A percentile compares a stretch with the other conserved stretches of the same genome.
Conservation (phyloP, 2,329 filamentous ascomycete genomes). For the Trichoderma koningiopsis region DNA sequence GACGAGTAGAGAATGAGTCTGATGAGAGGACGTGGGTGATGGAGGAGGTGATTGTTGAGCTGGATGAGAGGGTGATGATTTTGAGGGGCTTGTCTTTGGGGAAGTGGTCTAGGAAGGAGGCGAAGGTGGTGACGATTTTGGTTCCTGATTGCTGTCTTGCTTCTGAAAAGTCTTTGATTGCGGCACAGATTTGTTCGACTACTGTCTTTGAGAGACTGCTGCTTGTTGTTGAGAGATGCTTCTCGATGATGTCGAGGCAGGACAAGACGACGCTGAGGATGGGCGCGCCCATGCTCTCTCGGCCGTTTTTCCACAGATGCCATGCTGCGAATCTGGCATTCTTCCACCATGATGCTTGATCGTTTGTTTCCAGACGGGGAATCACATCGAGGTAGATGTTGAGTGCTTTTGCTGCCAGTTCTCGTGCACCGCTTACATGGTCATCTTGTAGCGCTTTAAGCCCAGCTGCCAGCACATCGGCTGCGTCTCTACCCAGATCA, state of each 20-base stretch:
- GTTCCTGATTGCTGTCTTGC: slow-evolving; percentile 33
- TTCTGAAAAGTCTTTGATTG: slow-evolving; percentile 28
- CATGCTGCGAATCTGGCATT: slow-evolving; percentile 59
- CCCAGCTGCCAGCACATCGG: slow-evolving; percentile 47
- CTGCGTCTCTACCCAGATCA: slow-evolving; percentile 50
- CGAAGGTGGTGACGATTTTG: slow-evolving; percentile 42
- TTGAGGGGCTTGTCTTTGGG: slow-evolving; percentile 39
- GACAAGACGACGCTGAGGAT: slow-evolving; percentile 55
- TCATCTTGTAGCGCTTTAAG: slow-evolving; percentile 56
- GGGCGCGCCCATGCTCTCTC: slow-evolving; percentile 67
- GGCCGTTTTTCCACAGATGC: slow-evolving; percentile 66
- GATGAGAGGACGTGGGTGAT: slow-evolving; percentile 46
- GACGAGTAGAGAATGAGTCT: not conserved
- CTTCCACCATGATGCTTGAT: slow-evolving; percentile 54
- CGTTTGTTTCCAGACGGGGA: slow-evolving; percentile 34
- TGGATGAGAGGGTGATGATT: slow-evolving; percentile 64
- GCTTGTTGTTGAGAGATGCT: slow-evolving; percentile 5
- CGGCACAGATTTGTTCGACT: slow-evolving; percentile 30
- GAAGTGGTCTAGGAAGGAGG: slow-evolving; percentile 36
- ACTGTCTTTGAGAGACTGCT: slow-evolving; percentile 9
- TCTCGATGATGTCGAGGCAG: slow-evolving; percentile 46
- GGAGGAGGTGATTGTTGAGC: slow-evolving; percentile 59
- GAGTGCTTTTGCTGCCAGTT: slow-evolving; percentile 59
- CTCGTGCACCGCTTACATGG: slow-evolving; percentile 60
- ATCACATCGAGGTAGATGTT: slow-evolving; percentile 51